Evolutionary conservation across 225 moss, liverwort and hornwort genomes (phyloP), one percentile per base, ranked within the genome.

Genomic region (Pleurozium schreberi): DNA sequence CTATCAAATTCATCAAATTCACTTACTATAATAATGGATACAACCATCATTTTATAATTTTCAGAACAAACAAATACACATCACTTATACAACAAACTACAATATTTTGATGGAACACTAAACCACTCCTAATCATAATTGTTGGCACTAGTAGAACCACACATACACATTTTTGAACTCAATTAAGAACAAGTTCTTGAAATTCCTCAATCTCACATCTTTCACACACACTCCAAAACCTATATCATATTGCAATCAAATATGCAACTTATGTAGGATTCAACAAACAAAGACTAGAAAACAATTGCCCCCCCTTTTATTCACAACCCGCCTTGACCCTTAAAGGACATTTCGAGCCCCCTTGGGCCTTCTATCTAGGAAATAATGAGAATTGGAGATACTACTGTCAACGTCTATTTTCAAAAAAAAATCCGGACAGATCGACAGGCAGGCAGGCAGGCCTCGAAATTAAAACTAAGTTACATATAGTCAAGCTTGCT

Each of bases 101-200:
- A 28, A 10, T 27, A 43, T 1, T 3, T 0, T 0, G 0, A 0
- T 14, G 3, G 9, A 43, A 71, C 4, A 16, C 27, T 27, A 71
- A 43, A 9, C 71, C 15, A 43, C 5, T 71, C 22, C 15, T 70
- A 70, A 27, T 42, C 43, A 71, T 71, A 27, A 43, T 43, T 71
- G 16, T 3, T 43, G 5, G 15, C 3, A 1, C 42, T 26, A 1
- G 0, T 42, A 0, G 9, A 71, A 43, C 16, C 15, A 70, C 26
- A 27, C 16, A 27, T 26, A 42, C 2, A 45, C 45, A 30, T 47
- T 30, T 1, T 47, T 4, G 18, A 5, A 47, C 4, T 47, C 30
- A 11, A 47, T 11, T 6, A 74, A 28, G 17, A 18, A 30, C 1
- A 74, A 9, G 6, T 73, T 47, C 45, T 47, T 18, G 4, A 30